Percentiles rank a stretch among this genome's conserved stretches.
These are phyloP conservation scores for Grosmannia penicillata DNA, from an alignment of 2,329 filamentous ascomycete species.

Conservation along the genomic window DNA sequence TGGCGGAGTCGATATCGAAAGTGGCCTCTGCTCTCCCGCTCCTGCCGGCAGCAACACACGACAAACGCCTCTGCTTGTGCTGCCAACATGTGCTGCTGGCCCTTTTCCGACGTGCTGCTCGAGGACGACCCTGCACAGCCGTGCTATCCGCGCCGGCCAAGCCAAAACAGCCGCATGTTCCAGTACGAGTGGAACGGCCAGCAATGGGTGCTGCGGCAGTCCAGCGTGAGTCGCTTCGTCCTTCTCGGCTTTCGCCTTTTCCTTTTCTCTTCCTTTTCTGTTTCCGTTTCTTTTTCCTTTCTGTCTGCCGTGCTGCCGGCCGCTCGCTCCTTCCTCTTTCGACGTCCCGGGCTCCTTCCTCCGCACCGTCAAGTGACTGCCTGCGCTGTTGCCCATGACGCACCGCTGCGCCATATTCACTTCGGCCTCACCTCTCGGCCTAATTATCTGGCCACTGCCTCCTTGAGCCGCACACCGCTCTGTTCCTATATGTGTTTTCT, in stretches of 20 bases:
- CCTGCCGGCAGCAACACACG: too few relatives aligned
- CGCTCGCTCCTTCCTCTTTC: background rate
- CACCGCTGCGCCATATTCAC: too few relatives aligned
- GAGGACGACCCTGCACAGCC: conserved; percentile 18
- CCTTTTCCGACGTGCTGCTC: conserved; percentile 14
- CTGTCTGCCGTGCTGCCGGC: background rate
- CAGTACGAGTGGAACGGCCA: conserved; percentile 27
- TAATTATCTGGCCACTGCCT: too few relatives aligned
- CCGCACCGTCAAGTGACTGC: too few relatives aligned
- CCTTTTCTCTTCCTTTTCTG: background rate
- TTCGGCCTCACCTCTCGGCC: too few relatives aligned
- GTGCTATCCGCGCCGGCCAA: conserved; percentile 9
- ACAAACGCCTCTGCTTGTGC: background rate
- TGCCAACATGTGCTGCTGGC: conserved; percentile 37
- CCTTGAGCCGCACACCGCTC: too few relatives aligned
- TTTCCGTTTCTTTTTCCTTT: background rate
- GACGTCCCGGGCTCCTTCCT: background rate
- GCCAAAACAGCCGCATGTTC: conserved; percentile 10
- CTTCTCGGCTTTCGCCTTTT: background rate
- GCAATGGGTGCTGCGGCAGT: conserved; percentile 20
- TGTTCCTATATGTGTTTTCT: too few relatives aligned
- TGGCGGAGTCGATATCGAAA: too few relatives aligned
- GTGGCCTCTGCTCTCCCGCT: too few relatives aligned
- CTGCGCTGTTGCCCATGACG: too few relatives aligned
- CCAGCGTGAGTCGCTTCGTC: conserved; percentile 18